Evolutionary conservation across 1,284 basidiomycete species (phyloP).

Genomic region (Moesziomyces sp.): DNA sequence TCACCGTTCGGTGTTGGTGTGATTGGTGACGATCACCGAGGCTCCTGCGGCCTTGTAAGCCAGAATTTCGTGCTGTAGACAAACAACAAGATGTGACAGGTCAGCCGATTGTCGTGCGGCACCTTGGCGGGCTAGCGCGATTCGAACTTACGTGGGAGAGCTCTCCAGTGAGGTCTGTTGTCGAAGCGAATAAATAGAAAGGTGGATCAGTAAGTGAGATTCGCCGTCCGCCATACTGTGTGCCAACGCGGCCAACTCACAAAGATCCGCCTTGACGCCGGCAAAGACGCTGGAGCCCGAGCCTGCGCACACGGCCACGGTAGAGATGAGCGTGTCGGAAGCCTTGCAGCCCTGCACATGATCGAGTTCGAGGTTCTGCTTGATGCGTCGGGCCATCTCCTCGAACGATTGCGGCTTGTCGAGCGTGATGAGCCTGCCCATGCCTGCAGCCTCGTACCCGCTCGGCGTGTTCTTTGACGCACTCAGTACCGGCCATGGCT

Average conservation of each 20-base stretch:
- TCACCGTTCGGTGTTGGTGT: conserved; percentile 64
- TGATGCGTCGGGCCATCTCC: conserved; percentile 42
- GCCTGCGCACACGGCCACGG: conserved; percentile 62
- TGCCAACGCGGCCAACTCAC: conserved; percentile 19
- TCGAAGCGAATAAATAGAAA: neutral
- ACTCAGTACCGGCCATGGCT: conserved; percentile 12
- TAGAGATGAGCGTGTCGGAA: conserved; percentile 35
- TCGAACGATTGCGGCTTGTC: conserved; percentile 22
- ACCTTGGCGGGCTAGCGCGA: neutral
- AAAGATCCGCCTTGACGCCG: conserved; percentile 55
- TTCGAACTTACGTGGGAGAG: conserved; percentile 47
- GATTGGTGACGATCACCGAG: conserved; percentile 62
- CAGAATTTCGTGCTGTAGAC: conserved; percentile 61
- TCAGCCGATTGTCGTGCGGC: neutral
- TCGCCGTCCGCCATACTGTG: too few relatives aligned
- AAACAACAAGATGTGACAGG: neutral
- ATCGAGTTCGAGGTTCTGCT: conserved; percentile 30
- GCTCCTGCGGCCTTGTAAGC: conserved; percentile 58
- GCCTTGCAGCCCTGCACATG: conserved; percentile 44
- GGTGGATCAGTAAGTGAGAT: neutral
- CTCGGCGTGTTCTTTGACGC: conserved; percentile 15
- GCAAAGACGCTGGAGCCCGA: conserved; percentile 59
- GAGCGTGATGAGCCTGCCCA: conserved; percentile 44
- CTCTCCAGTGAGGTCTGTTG: conserved; percentile 60
- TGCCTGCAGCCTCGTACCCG: conserved; percentile 38